A percentile compares a stretch with the other conserved stretches of the same genome.
phyloP scores from a whole-genome alignment of 1,139 yeast genomes.

The Torulaspora pretoriensis region DNA sequence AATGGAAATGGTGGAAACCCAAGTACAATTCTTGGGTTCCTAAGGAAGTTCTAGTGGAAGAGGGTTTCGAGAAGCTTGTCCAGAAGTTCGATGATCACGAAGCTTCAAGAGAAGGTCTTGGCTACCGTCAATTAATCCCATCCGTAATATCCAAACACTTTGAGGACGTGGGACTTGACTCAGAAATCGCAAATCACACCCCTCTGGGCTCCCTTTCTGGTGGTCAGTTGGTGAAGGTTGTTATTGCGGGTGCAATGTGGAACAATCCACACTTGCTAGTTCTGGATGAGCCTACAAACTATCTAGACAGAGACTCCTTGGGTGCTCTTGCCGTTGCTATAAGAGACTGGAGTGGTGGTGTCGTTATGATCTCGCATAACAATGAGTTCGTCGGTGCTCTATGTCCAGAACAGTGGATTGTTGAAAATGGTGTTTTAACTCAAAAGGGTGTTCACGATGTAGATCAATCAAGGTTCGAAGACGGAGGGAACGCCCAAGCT shows the following conservation, averaged over 20 bases:
- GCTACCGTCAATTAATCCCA: conserved; percentile 89
- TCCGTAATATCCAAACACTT: conserved; percentile 92
- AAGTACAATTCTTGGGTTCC: conserved; percentile 93
- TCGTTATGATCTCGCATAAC: conserved; percentile 96
- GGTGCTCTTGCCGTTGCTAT: conserved; percentile 98
- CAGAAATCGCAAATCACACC: conserved; percentile 97
- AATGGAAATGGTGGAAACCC: conserved; percentile 92
- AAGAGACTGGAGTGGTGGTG: conserved; percentile 98
- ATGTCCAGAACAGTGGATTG: conserved; percentile 98
- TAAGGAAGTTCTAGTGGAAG: conserved; percentile 68
- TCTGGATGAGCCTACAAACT: conserved; percentile 97
- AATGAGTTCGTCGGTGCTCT: conserved; percentile 95
- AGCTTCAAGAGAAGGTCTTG: conserved; percentile 97
- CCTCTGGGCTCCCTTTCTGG: conserved; percentile 96
- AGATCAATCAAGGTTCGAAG: conserved; percentile 77
- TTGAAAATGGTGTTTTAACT: conserved; percentile 84
- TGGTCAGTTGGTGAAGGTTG: conserved; percentile 97
- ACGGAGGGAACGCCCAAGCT: conserved; percentile 54
- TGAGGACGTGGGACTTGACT: conserved; percentile 94
- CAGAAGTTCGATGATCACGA: conserved; percentile 97
- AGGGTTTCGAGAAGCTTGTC: conserved; percentile 82
- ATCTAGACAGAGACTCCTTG: conserved; percentile 93
- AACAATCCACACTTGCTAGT: conserved; percentile 97
- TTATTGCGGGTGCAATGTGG: conserved; percentile 99
- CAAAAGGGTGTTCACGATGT: conserved; percentile 77